These are phyloP conservation scores for Stramenopiles sp. DNA, from an alignment of 352 stramenopile genomes.

Conservation along the genomic window DNA sequence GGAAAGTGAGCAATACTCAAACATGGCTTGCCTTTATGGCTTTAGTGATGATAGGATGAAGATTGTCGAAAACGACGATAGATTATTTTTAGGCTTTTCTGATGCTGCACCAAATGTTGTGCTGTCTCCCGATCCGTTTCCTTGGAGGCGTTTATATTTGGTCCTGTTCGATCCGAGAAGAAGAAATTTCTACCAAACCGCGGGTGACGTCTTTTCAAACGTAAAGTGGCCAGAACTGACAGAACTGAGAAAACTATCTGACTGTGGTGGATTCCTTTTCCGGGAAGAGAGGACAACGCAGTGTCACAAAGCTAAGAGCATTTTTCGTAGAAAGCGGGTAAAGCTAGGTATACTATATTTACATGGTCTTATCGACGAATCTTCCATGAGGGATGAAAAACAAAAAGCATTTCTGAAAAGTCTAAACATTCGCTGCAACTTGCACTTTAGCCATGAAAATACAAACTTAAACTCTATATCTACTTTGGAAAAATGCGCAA, in stretches of 20 bases:
- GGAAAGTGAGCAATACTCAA: not conserved
- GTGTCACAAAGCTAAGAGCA: no score
- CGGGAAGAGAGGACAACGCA: not conserved
- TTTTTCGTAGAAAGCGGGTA: not conserved
- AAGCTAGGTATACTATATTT: not conserved
- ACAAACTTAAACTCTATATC: not conserved
- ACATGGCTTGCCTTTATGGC: not conserved
- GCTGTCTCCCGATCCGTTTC: not conserved
- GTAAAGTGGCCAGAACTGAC: not conserved
- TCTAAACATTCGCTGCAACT: not conserved
- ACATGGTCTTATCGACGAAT: not conserved
- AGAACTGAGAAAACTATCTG: not conserved
- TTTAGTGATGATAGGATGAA: not conserved
- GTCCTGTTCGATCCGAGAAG: not conserved
- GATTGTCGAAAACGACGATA: not conserved
- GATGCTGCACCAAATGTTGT: not conserved
- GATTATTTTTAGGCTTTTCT: not conserved
- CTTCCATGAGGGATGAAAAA: not conserved
- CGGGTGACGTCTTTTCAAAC: not conserved
- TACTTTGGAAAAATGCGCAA: not conserved
- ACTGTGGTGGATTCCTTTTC: not conserved
- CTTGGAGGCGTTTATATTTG: not conserved
- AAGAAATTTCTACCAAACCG: not conserved
- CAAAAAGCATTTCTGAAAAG: not conserved
- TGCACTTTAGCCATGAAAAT: not conserved